phyloP scores from a whole-genome alignment of 495 filamentous ascomycete genomes.

The Penicillium diatomitis region DNA sequence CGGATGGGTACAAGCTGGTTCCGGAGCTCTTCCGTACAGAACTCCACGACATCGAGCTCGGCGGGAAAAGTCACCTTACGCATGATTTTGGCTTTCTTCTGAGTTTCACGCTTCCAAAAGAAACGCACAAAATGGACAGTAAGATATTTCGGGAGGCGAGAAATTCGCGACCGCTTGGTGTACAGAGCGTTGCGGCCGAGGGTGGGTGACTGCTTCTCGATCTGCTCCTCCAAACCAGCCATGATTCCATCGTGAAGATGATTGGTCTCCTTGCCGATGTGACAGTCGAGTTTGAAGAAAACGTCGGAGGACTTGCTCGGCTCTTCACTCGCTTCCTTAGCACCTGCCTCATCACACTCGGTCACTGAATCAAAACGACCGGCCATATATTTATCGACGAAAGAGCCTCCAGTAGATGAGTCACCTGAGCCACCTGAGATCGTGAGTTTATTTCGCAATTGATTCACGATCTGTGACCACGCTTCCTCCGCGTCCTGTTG shows the following conservation, averaged over 20 bases:
- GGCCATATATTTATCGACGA: constrained; percentile 83
- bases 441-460: constrained; percentile 72
- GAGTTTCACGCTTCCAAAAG: constrained; percentile 87
- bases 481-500: constrained; percentile 98
- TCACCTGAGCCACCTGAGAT: constrained; percentile 45
- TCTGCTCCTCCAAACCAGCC: constrained; percentile 72
- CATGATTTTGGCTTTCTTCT: constrained; percentile 99
- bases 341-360: constrained; percentile 74
- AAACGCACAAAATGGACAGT: constrained; percentile 97
- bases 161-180: constrained; percentile 81
- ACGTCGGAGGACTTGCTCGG: constrained; percentile 54
- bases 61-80: constrained; percentile 92
- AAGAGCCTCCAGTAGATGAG: constrained; percentile 48
- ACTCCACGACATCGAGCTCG: constrained; percentile 89
- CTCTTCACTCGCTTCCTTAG: constrained; percentile 66
- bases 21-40: constrained; percentile 83
- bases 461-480: constrained; percentile 91
- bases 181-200: constrained; percentile 74
- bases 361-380: constrained; percentile 69
- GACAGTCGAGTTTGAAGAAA: constrained; percentile 92
- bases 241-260: constrained; percentile 82
- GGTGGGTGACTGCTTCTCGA: constrained; percentile 76
- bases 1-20: constrained; percentile 78
- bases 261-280: constrained; percentile 78
- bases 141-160: constrained; percentile 85